Evolutionary conservation across 179 eudicot genomes (phyloP).

Genomic region (Silene noctiflora): DNA sequence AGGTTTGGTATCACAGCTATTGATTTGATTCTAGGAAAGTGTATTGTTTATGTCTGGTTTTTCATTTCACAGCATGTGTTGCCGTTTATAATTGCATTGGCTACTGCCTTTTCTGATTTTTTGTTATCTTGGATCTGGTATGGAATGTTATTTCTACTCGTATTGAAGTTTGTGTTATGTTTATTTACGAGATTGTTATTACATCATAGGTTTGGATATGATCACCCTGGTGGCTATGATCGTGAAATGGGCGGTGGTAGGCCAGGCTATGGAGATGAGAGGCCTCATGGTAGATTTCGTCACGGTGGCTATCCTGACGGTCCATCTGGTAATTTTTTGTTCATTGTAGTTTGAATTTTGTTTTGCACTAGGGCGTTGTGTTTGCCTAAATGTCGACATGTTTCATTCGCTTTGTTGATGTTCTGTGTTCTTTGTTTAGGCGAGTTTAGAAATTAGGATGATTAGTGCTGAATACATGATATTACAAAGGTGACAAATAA

Average conservation of each 20-base stretch:
- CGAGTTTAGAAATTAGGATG: too few relatives aligned
- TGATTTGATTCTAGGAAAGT: neutral
- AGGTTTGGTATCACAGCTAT: neutral
- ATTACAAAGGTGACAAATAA: too few relatives aligned
- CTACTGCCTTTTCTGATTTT: neutral
- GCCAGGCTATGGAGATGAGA: slow-evolving; percentile 68
- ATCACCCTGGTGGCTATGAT: slow-evolving; percentile 64
- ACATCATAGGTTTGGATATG: slow-evolving; percentile 80
- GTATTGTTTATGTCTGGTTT: neutral
- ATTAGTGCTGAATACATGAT: too few relatives aligned
- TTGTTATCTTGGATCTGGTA: neutral
- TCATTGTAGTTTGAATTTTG: neutral
- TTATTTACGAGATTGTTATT: neutral
- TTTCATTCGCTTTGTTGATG: too few relatives aligned
- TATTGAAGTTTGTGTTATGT: neutral
- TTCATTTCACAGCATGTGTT: neutral
- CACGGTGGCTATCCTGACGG: slow-evolving; percentile 82
- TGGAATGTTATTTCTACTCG: neutral
- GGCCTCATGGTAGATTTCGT: slow-evolving; percentile 91
- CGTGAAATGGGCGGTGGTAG: slow-evolving; percentile 65
- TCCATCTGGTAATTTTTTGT: slow-evolving; percentile 38
- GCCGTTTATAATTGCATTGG: neutral
- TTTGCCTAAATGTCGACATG: too few relatives aligned
- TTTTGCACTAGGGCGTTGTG: too few relatives aligned
- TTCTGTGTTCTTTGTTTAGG: too few relatives aligned